Evolutionary conservation across 495 filamentous ascomycete genomes (phyloP), one percentile per base, ranked within the genome.

Genomic region (Aspergillus sclerotiicarbonarius): DNA sequence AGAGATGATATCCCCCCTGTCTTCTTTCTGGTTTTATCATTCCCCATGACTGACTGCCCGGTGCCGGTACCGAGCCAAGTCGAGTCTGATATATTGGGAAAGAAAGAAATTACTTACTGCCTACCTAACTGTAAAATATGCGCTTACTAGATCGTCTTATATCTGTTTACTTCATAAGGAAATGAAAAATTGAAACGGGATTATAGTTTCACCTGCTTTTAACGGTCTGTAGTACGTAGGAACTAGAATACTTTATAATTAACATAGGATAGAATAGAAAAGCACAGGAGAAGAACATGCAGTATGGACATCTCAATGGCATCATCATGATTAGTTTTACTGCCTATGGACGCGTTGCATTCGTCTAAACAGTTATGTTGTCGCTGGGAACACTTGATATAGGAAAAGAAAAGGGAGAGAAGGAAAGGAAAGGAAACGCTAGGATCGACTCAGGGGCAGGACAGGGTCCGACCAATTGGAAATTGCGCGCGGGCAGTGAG

Each of bases 311-410:
- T 57, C 57, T 16, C 49, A 50, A 43, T 57, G 46, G 25, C 59
- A 54, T 57, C 37, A 54, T 61, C 54, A 33, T 62, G 25, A 62
- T 46, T 55, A 57, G 57, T 29, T 58, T 62, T 39, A 55, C 60
- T 58, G 60, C 60, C 60, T 58, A 51, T 43, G 25, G 52, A 58
- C 45, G 49, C 50, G 47, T 25, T 51, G 43, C 46, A 52, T 54
- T 54, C 51, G 55, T 62, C 60, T 62, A 62, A 54, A 50, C 18
- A 8, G 31, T 33, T n/a, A 16, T 50, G 18, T 46, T 21, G 44
- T 31, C 31, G 25, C 29, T 50, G 9, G 46, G 20, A 50, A 35
- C 47, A 39, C 43, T 30, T 39, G 2, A 49, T 16, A 19, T 16
- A 30, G 29, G 29, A 32, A 56, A 43, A n/a, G 13, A 41, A 51